Conservation (phyloP, 225 moss, liverwort and hornwort species). For the Pleurozium schreberi region DNA sequence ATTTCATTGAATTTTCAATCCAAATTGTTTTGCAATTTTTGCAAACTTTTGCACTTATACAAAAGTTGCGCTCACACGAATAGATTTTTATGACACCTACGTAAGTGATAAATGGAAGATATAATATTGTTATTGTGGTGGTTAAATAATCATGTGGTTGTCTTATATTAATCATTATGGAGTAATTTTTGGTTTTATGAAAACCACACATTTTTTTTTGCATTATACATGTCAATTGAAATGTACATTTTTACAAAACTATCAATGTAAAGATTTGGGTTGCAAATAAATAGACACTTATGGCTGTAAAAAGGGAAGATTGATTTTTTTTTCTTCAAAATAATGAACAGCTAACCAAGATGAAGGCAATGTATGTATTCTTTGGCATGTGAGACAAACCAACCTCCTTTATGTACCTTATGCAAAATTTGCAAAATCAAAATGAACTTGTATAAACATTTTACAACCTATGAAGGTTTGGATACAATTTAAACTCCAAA, state of each 20-base stretch:
- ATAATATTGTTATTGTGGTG: background rate
- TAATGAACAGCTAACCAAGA: background rate
- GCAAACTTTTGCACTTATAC: background rate
- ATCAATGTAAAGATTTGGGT: background rate
- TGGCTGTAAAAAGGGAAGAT: background rate
- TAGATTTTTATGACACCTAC: background rate
- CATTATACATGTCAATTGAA: too few species aligned
- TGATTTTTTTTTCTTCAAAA: background rate
- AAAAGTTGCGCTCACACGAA: background rate
- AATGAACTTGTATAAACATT: background rate
- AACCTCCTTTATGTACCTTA: background rate
- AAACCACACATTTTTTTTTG: background rate
- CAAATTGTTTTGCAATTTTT: background rate
- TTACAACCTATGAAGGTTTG: background rate
- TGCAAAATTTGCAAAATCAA: background rate
- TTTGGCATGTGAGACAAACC: background rate
- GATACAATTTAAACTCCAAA: background rate
- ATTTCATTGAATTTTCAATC: rapidly evolving
- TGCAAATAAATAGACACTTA: background rate
- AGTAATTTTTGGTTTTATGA: background rate
- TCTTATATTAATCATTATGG: background rate
- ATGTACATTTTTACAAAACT: too few species aligned
- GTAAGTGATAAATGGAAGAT: background rate
- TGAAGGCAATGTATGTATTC: background rate
- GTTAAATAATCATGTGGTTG: background rate